Conservation (phyloP, 176 grass and related monocot species). For the Neostapfia colusana region DNA sequence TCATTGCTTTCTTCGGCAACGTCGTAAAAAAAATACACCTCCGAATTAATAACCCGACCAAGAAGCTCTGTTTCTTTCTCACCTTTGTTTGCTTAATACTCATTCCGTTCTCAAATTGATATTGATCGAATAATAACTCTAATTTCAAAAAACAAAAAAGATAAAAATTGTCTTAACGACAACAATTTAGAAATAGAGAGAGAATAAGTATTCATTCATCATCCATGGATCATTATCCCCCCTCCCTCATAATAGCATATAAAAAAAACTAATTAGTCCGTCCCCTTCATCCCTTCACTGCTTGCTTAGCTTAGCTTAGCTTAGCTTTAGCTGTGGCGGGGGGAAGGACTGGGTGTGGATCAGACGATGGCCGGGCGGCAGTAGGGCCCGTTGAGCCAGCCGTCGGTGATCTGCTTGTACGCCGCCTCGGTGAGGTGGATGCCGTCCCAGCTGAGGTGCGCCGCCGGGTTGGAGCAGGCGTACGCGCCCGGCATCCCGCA, state of each 20-base stretch:
- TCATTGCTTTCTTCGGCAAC: conserved; percentile 8
- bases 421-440: conserved; percentile 79
- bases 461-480: conserved; percentile 55
- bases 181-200: no score
- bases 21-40: background rate
- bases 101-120: no score
- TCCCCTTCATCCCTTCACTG: background rate
- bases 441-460: conserved; percentile 78
- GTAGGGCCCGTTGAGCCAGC: conserved; percentile 60
- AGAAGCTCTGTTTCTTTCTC: no score
- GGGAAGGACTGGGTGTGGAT: background rate
- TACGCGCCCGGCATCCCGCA: conserved; percentile 49
- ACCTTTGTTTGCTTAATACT: background rate
- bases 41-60: background rate
- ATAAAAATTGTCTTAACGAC: no score
- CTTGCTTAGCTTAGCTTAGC: conserved; percentile 5
- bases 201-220: background rate
- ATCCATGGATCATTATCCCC: background rate
- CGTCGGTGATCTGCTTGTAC: conserved; percentile 54
- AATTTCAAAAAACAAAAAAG: no score
- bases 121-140: no score
- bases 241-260: background rate
- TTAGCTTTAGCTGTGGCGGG: conserved; percentile 20
- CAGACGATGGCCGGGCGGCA: conserved; percentile 48
- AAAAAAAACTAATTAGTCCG: background rate